Conservation (phyloP, 257 asterid genomes). For the Ajuga chamaepitys region DNA sequence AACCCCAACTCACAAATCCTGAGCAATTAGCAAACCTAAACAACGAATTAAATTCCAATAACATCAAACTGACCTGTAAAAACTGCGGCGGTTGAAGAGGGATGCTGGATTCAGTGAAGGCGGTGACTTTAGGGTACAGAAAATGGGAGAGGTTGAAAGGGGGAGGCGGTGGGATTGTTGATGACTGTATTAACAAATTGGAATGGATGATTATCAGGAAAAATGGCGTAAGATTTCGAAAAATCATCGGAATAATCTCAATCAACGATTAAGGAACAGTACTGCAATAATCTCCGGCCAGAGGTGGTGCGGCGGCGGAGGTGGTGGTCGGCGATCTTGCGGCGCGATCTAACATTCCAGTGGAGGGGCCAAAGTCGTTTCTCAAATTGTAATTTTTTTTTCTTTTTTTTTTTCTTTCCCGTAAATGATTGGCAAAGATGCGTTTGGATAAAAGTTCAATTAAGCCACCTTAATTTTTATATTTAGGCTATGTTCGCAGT, state of each 20-base stretch:
- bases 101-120: slow-evolving; percentile 23
- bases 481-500: too few species aligned
- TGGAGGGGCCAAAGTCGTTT: not conserved
- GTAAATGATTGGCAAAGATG: too few species aligned
- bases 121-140: slow-evolving; percentile 37
- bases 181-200: slow-evolving; percentile 21
- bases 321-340: not conserved
- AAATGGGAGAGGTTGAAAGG: slow-evolving; percentile 44
- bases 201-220: slow-evolving; percentile 16
- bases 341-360: slow-evolving; percentile 5
- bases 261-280: slow-evolving; percentile 1
- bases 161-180: slow-evolving; percentile 29
- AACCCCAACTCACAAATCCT: too few species aligned
- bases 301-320: not conserved
- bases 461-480: too few species aligned
- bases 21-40: too few species aligned
- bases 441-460: too few species aligned
- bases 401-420: too few species aligned
- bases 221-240: slow-evolving; percentile 5
- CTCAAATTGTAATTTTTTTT: too few species aligned
- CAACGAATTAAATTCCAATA: not conserved
- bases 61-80: slow-evolving; percentile 27
- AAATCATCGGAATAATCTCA: slow-evolving; percentile 20
- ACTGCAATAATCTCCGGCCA: not conserved
- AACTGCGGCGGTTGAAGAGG: slow-evolving; percentile 25